Evolutionary conservation across 768 basidiomycete genomes (phyloP).

Genomic region (Inosperma sp.): DNA sequence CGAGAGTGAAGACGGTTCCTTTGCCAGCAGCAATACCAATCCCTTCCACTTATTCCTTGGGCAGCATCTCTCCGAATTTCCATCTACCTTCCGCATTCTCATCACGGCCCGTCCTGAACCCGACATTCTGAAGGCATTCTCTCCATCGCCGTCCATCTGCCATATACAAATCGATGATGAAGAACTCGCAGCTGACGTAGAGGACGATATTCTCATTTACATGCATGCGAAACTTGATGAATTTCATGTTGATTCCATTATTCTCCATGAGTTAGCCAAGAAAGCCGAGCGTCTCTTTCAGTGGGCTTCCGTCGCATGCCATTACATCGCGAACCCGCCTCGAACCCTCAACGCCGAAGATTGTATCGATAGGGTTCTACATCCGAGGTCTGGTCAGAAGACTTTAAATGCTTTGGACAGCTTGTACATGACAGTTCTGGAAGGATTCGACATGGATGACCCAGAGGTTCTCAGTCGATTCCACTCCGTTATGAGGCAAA

Average conservation of each 20-base stretch:
- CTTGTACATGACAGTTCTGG: conserved; percentile 9
- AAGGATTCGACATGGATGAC: conserved; percentile 6
- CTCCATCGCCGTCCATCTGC: not conserved
- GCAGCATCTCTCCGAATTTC: conserved; percentile 13
- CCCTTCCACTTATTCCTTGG: conserved; percentile 20
- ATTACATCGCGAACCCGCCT: not conserved
- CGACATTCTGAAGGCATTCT: conserved; percentile 21
- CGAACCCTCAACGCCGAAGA: not conserved
- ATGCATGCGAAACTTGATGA: not conserved
- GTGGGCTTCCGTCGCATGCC: conserved; percentile 1
- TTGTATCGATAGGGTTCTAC: not conserved
- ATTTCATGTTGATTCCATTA: not conserved
- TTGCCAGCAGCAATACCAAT: conserved; percentile 16
- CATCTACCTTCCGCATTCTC: conserved; percentile 27
- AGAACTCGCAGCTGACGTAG: not conserved
- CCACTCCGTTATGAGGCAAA: not conserved
- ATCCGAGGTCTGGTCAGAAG: not conserved
- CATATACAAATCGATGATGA: conserved; percentile 1
- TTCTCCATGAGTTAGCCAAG: not conserved
- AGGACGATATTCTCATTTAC: not conserved
- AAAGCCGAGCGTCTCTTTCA: conserved; percentile 5
- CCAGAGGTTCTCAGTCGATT: conserved; percentile 18
- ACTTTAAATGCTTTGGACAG: not conserved
- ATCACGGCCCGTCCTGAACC: conserved; percentile 29
- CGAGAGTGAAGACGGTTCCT: conserved; percentile 23